Evolutionary conservation across 306 rosid species (phyloP), one percentile per base, ranked within the genome.

Genomic region (Pueraria montana): DNA sequence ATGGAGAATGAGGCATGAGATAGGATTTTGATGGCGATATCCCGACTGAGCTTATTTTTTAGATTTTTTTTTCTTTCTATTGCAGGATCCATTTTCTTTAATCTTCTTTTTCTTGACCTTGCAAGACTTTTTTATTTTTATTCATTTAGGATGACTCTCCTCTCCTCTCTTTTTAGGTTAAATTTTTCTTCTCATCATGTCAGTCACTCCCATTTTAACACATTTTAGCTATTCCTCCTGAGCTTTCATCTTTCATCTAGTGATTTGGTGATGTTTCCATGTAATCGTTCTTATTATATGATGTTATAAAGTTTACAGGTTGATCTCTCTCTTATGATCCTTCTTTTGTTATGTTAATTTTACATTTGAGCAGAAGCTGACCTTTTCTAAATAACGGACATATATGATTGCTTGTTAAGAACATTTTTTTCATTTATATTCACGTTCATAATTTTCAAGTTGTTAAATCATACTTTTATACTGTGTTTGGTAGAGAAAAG

Each of bases 51-150:
- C 97, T 93, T 76, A 0, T 30, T 2, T 13, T 16, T 13, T 1
- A 30, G 34, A 0, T 0, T 3, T 0, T 12, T 0, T 16, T 6
- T 43, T 61, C 13, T 6, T 0, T 38, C 7, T 5, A 8, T 38
- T 38, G 32, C 1, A 27, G 32, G 1, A n/a, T n/a, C 0, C 8
- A 34, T 34, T 3, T 3, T 24, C 42, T 0, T 11, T 43, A 0
- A 0, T 43, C 1, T 0, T 23, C n/a, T n/a, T 77, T 91, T 93
- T 93, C 96, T 93, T 93, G 96, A 93, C 87, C 96, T 93, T 93
- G 97, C 96, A 93, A 89, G 97, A 6, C 97, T 91, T 91, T 86
- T 49, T 40, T 0, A 0, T 4, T 27, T 3, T 52, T 78, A 0
- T 11, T 7, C 0, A 0, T 0, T 5, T 1, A 1, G 9, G 1